Evolutionary conservation across 176 grass and related monocot species (phyloP).

Genomic region (Oryza brachyantha): DNA sequence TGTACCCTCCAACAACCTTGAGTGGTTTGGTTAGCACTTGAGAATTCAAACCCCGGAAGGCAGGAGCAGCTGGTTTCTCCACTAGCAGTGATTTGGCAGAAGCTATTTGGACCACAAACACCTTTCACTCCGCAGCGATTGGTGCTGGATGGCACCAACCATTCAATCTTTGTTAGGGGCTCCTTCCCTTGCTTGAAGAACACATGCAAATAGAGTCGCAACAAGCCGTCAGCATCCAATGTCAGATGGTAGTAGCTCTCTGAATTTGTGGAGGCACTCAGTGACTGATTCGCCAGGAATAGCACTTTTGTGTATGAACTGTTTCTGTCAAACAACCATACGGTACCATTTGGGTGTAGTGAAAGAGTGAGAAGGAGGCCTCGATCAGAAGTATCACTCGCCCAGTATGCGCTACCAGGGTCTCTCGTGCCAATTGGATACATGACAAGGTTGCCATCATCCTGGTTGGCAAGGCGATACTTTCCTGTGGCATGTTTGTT

Average conservation of each 20-base stretch:
- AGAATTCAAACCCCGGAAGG: conserved; percentile 39
- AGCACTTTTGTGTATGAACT: not conserved
- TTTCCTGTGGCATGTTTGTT: conserved; percentile 30
- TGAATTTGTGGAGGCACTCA: not conserved
- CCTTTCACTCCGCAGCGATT: conserved; percentile 37
- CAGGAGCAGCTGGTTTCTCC: conserved; percentile 35
- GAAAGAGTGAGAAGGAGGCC: not conserved
- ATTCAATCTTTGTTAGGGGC: not conserved
- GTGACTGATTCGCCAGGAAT: conserved; percentile 33
- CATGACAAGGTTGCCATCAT: conserved; percentile 40
- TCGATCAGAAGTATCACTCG: not conserved
- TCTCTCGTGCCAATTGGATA: conserved; percentile 26
- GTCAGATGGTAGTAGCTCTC: conserved; percentile 1
- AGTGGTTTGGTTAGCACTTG: conserved; percentile 15
- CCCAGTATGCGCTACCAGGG: conserved; percentile 31
- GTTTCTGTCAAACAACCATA: conserved; percentile 18
- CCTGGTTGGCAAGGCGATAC: conserved; percentile 35
- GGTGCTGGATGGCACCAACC: not conserved
- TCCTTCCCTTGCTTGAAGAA: conserved; percentile 22
- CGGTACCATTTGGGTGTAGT: conserved; percentile 32
- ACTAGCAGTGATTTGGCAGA: conserved; percentile 1
- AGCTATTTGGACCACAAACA: conserved; percentile 41
- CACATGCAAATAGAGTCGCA: conserved; percentile 28
- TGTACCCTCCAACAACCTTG: conserved; percentile 27
- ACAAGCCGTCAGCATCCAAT: conserved; percentile 7